These are phyloP conservation scores for Clonostachys byssicola DNA, from an alignment of 2,329 filamentous ascomycete genomes.

Conservation along the genomic window DNA sequence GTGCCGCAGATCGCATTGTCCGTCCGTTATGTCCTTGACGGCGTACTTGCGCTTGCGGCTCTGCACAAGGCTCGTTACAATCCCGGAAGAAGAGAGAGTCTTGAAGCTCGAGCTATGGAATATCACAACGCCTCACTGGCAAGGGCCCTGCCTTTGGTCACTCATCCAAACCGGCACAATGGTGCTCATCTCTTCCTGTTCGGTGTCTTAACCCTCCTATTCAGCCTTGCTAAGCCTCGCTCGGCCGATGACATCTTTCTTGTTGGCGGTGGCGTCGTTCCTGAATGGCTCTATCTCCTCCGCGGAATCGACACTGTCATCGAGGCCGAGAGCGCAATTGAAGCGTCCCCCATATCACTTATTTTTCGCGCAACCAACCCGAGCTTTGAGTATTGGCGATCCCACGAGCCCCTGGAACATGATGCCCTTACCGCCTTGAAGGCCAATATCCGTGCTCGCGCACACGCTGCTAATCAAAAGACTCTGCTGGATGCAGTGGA, in stretches of 20 bases:
- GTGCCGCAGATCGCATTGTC: constrained; percentile 27
- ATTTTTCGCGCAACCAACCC: constrained; percentile 1
- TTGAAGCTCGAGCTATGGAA: constrained; percentile 2
- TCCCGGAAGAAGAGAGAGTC: not conserved
- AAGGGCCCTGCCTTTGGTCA: constrained; percentile 6
- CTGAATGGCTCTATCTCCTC: constrained; percentile 8
- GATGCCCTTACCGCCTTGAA: not conserved
- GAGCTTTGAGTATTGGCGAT: not conserved
- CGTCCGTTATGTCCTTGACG: constrained; percentile 26
- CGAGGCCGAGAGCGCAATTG: constrained; percentile 4
- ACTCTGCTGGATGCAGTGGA: constrained; percentile 1
- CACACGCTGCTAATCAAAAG: not conserved
- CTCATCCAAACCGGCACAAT: constrained; percentile 3
- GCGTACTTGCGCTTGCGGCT: constrained; percentile 27
- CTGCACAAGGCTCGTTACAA: constrained; percentile 23
- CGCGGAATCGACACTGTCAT: constrained; percentile 7
- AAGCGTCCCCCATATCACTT: constrained; percentile 1
- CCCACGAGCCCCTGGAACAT: not conserved
- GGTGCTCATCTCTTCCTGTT: constrained; percentile 8
- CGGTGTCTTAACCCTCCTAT: constrained; percentile 7
- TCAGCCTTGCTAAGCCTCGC: constrained; percentile 7
- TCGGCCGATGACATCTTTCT: constrained; percentile 8
- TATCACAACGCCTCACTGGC: constrained; percentile 5
- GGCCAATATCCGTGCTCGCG: not conserved
- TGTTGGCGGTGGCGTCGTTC: constrained; percentile 6